Evolutionary conservation across 257 asterid species (phyloP).

Genomic region (Paraleonurus japonicus): DNA sequence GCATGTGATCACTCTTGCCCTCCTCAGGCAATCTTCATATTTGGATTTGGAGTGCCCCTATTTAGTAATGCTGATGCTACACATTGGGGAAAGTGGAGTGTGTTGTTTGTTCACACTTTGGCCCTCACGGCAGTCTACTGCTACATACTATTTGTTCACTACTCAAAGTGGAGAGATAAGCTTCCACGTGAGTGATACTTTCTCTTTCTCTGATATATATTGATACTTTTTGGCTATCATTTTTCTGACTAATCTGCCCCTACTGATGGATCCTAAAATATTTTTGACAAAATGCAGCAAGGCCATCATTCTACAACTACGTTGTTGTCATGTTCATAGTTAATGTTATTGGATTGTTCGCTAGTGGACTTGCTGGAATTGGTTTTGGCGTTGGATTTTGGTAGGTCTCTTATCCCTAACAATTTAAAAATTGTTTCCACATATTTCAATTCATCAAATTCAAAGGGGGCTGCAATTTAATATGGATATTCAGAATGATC

Average conservation of each 20-base stretch:
- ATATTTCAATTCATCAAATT: background rate
- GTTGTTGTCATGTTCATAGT: conserved; percentile 67
- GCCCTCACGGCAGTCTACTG: conserved; percentile 65
- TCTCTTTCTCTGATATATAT: background rate
- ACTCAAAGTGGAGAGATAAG: conserved; percentile 92
- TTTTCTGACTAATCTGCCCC: conserved; percentile 8
- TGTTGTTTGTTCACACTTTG: conserved; percentile 38
- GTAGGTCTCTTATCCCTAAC: conserved; percentile 28
- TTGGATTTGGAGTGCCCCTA: conserved; percentile 76
- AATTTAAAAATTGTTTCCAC: background rate
- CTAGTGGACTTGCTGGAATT: conserved; percentile 68
- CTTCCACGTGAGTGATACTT: conserved; percentile 69
- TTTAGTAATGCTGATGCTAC: conserved; percentile 46
- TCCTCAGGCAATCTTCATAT: conserved; percentile 67
- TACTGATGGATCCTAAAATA: conserved; percentile 6
- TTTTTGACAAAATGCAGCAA: conserved; percentile 50
- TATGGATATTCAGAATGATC: conserved; percentile 1
- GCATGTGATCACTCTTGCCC: conserved; percentile 2
- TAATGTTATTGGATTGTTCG: conserved; percentile 46
- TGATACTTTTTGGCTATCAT: background rate
- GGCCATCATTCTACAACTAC: conserved; percentile 87
- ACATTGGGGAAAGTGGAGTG: conserved; percentile 73
- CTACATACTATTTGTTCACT: conserved; percentile 81
- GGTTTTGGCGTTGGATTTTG: conserved; percentile 73
- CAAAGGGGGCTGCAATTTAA: background rate